Evolutionary conservation across 2,329 filamentous ascomycete genomes (phyloP), one percentile per base, ranked within the genome.

Genomic region (Microcyclosporella mali): DNA sequence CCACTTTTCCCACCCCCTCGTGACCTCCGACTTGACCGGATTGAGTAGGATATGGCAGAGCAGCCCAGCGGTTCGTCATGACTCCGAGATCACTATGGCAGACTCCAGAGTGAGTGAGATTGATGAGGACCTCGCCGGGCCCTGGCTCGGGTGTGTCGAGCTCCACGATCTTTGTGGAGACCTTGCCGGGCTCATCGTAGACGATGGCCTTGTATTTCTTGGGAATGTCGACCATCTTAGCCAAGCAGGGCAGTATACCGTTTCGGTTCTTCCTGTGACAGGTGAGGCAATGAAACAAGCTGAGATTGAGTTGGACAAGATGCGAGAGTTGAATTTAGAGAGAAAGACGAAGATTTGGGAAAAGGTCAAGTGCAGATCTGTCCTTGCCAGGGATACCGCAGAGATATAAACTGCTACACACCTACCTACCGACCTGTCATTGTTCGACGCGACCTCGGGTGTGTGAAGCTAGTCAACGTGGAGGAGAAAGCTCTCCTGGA

Each of bases 21-120:
- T 85, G 82, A 3, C 82, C 82, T 32, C 82, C 82, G 3, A 84
- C 73, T 60, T 84, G 81, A 8, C 78, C 77, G 29, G 71, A 61
- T 56, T 73, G 74, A 6, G 78, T 82, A 28, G 75, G 77, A 49
- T 67, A 68, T 2, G 78, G 79, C 1, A 85, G 72, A 9, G 67
- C 70, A 49, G 66, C 71, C 72, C 77, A 82, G 4, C 51, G 40
- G 55, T 51, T 71, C 40, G 62, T 67, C 69, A 72, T 72, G 42
- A 80, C 64, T 36, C 73, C 77, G 48, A 78, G 65, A 56, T 84
- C 79, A 2, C 73, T 78, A 58, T 83, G 79, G 62, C 79, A 83
- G 34, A 83, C 79, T 37, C 80, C 80, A 0, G 76, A 77, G 56
- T 82, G 79, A 3, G 79, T 77, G 29, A 49, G 40, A 33, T 46